Conservation (phyloP, 768 basidiomycete genomes). For the Suillus sp. region DNA sequence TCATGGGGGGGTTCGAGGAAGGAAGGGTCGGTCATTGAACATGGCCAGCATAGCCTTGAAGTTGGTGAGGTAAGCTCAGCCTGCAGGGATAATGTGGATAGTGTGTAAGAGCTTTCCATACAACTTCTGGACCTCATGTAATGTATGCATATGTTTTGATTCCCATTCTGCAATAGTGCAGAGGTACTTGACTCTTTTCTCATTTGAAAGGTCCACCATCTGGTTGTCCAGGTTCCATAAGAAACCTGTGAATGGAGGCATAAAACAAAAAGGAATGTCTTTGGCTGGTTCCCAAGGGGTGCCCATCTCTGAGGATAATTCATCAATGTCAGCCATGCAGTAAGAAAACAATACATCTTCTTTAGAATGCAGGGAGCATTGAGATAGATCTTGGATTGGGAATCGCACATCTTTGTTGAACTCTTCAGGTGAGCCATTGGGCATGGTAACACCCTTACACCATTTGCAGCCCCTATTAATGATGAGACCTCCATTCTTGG, state of each 20-base stretch:
- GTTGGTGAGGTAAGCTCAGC: slow-evolving; percentile 43
- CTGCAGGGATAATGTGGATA: slow-evolving; percentile 31
- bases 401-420: slow-evolving; percentile 36
- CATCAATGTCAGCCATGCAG: slow-evolving; percentile 37
- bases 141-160: slow-evolving; percentile 23
- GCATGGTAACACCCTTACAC: slow-evolving; percentile 27
- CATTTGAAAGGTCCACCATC: slow-evolving; percentile 25
- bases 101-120: slow-evolving; percentile 45
- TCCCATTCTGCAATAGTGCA: slow-evolving; percentile 29
- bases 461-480: slow-evolving; percentile 21
- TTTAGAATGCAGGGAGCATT: neutral
- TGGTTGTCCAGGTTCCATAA: slow-evolving; percentile 30
- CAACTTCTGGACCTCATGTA: slow-evolving; percentile 38
- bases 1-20: slow-evolving; percentile 22
- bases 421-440: slow-evolving; percentile 25
- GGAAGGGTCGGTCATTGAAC: slow-evolving; percentile 33
- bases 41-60: slow-evolving; percentile 39
- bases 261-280: slow-evolving; percentile 25
- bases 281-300: slow-evolving; percentile 36
- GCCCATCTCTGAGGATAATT: slow-evolving; percentile 31
- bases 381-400: slow-evolving; percentile 19
- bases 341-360: slow-evolving; percentile 26
- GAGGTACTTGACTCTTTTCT: slow-evolving; percentile 32
- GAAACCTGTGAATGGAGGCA: slow-evolving; percentile 33
- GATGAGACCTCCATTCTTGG: neutral